Conservation (phyloP, 2,329 filamentous ascomycete genomes). For the Venturia pyrina region DNA sequence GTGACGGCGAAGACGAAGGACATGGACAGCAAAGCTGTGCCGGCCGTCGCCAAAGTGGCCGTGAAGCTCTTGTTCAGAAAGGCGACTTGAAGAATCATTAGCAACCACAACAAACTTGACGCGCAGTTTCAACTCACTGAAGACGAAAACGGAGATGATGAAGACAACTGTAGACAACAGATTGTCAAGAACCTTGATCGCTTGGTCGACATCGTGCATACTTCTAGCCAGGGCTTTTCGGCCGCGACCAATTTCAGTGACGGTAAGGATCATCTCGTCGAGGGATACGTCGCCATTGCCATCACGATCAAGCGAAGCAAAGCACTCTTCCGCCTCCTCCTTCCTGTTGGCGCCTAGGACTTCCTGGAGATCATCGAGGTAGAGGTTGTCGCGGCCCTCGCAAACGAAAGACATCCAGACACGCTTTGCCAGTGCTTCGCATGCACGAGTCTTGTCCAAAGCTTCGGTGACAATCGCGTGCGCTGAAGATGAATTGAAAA, state of each 20-base stretch:
- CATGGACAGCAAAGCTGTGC: conserved; percentile 85
- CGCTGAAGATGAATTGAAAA: conserved; percentile 85
- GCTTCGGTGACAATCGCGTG: conserved; percentile 86
- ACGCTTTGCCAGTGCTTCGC: conserved; percentile 85
- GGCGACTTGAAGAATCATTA: conserved; percentile 43
- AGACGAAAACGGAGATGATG: conserved; percentile 73
- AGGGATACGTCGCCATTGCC: conserved; percentile 89
- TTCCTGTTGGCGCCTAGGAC: conserved; percentile 69
- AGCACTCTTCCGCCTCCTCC: conserved; percentile 76
- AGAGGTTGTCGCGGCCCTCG: conserved; percentile 73
- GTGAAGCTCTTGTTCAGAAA: conserved; percentile 84
- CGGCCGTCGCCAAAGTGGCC: conserved; percentile 77
- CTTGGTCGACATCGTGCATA: conserved; percentile 96
- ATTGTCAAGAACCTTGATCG: conserved; percentile 81
- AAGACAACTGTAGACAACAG: conserved; percentile 74
- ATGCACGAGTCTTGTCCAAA: conserved; percentile 70
- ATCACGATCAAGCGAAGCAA: conserved; percentile 71
- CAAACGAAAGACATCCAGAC: conserved; percentile 98
- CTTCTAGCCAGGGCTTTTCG: conserved; percentile 82
- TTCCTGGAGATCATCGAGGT: conserved; percentile 71
- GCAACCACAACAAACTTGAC: conserved; percentile 17
- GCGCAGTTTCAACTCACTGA: conserved; percentile 43
- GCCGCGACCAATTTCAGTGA: conserved; percentile 74
- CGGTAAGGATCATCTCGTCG: conserved; percentile 86
- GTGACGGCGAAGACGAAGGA: conserved; percentile 94